phyloP scores from a whole-genome alignment of 768 basidiomycete species.

The Suillus ampliporus region DNA sequence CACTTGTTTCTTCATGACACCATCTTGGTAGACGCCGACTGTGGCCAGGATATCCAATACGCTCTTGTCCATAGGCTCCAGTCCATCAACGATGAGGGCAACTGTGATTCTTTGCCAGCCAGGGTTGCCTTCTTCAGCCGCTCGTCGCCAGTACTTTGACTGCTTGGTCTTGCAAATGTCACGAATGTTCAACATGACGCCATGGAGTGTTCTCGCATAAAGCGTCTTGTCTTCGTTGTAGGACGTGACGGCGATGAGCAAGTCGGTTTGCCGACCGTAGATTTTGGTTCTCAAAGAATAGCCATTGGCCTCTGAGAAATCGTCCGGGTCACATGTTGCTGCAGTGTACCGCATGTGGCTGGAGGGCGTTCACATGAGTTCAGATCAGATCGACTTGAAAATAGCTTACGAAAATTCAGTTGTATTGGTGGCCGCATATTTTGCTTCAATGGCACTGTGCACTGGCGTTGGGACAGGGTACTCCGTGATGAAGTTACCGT shows the following conservation, averaged over 20 bases:
- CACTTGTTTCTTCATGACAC: conserved; percentile 91
- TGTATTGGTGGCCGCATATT: conserved; percentile 71
- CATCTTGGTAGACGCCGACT: conserved; percentile 92
- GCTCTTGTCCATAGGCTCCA: conserved; percentile 95
- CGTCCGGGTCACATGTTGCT: conserved; percentile 90
- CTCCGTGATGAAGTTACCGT: conserved; percentile 92
- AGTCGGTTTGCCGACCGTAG: conserved; percentile 89
- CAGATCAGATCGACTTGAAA: neutral
- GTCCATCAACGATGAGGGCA: conserved; percentile 89
- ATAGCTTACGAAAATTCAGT: conserved; percentile 88
- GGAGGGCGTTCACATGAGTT: neutral
- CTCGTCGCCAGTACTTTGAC: conserved; percentile 88
- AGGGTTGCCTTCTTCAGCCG: conserved; percentile 82
- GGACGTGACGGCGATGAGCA: conserved; percentile 93
- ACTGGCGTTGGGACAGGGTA: conserved; percentile 89
- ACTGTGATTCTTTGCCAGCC: conserved; percentile 93
- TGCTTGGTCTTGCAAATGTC: conserved; percentile 97
- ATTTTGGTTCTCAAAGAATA: conserved; percentile 85
- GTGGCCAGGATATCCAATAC: conserved; percentile 89
- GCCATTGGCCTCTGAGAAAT: conserved; percentile 78
- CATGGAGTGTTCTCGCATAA: conserved; percentile 91
- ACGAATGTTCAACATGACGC: conserved; percentile 97
- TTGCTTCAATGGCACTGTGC: conserved; percentile 79
- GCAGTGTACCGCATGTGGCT: conserved; percentile 94
- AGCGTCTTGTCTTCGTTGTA: conserved; percentile 94